phyloP scores from a whole-genome alignment of 2,329 filamentous ascomycete genomes.

The Alternaria gansuensis region DNA sequence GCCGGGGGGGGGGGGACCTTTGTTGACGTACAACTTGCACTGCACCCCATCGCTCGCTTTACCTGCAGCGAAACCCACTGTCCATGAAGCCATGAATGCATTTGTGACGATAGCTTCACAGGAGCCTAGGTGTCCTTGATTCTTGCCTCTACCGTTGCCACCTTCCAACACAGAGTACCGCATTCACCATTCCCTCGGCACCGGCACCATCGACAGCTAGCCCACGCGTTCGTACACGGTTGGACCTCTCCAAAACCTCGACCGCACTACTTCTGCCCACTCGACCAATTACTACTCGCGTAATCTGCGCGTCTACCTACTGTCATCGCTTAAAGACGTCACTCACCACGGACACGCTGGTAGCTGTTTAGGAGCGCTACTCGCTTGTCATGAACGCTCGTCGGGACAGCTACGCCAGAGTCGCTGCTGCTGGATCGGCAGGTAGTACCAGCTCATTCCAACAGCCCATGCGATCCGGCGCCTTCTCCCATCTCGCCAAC shows the following conservation, averaged over 20 bases:
- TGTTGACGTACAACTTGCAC: slow-evolving; percentile 15
- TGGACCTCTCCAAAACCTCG: slow-evolving; percentile 13
- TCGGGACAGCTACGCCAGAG: slow-evolving; percentile 64
- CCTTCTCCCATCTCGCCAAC: slow-evolving; percentile 66
- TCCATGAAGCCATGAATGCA: slow-evolving; percentile 42
- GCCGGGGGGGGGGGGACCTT: slow-evolving; percentile 8
- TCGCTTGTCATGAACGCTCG: slow-evolving; percentile 26
- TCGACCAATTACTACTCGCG: slow-evolving; percentile 37
- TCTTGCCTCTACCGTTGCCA: slow-evolving; percentile 23
- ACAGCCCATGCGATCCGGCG: slow-evolving; percentile 51
- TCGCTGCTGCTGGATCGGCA: slow-evolving; percentile 62
- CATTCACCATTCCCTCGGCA: slow-evolving; percentile 9
- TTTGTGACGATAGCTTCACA: slow-evolving; percentile 34
- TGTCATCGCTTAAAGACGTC: slow-evolving; percentile 14
- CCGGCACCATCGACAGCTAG: slow-evolving; percentile 21
- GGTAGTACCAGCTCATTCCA: slow-evolving; percentile 45
- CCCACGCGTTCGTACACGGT: slow-evolving; percentile 22
- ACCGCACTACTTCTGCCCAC: slow-evolving; percentile 1
- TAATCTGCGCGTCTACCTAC: slow-evolving; percentile 4
- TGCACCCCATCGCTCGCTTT: slow-evolving; percentile 15
- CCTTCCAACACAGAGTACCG: slow-evolving; percentile 29
- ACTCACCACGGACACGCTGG: slow-evolving; percentile 55
- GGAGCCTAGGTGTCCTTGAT: slow-evolving; percentile 41
- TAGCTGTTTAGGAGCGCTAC: slow-evolving; percentile 12
- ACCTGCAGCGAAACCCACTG: slow-evolving; percentile 14